phyloP scores from a whole-genome alignment of 352 stramenopile genomes.

The Globisporangium polare region DNA sequence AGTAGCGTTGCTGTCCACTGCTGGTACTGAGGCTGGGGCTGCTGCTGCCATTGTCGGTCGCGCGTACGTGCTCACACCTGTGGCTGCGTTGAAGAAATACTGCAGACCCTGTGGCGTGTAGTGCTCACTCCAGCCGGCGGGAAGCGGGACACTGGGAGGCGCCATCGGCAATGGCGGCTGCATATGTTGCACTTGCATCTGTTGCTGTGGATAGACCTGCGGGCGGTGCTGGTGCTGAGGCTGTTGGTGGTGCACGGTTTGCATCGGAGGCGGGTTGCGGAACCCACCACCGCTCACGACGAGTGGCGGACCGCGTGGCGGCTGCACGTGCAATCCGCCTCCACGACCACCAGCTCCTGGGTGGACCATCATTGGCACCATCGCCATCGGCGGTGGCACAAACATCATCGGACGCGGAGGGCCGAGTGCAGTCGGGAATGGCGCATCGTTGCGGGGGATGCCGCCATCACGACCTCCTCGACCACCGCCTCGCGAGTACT shows the following conservation, averaged over 20 bases:
- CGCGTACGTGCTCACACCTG: constrained; percentile 66
- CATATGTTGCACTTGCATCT: constrained; percentile 4
- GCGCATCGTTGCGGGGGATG: not conserved
- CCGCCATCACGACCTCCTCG: constrained; percentile 1
- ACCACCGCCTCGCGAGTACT: not conserved
- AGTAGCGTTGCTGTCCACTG: not conserved
- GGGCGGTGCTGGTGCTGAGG: not conserved
- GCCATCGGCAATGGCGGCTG: not conserved
- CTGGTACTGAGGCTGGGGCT: not conserved
- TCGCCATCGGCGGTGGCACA: constrained; percentile 4
- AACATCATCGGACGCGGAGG: constrained; percentile 3
- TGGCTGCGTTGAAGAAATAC: constrained; percentile 63
- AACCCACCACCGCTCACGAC: not conserved
- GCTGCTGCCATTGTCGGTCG: constrained; percentile 14
- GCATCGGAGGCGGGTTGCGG: not conserved
- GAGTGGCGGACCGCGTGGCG: not conserved
- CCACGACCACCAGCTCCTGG: constrained; percentile 2
- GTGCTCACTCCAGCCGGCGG: constrained; percentile 57
- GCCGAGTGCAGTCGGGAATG: not conserved
- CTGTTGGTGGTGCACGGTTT: not conserved
- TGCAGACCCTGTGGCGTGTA: constrained; percentile 43
- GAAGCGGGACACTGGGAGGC: constrained; percentile 14
- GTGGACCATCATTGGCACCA: constrained; percentile 5
- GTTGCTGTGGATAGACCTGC: not conserved
- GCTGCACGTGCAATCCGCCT: constrained; percentile 1